Conservation (phyloP, 257 asterid species). For the Nicotiana attenuata region DNA sequence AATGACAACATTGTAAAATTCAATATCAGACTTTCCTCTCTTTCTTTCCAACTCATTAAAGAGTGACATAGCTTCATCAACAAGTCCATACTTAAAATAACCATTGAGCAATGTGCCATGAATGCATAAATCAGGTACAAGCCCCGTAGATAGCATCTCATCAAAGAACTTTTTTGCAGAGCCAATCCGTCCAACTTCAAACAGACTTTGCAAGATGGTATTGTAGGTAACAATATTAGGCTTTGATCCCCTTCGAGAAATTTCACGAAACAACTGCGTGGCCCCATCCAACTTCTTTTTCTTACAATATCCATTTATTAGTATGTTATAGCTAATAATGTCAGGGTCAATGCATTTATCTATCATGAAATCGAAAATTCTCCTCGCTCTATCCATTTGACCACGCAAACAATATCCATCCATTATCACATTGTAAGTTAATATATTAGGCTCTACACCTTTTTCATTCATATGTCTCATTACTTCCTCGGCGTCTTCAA, state of each 20-base stretch:
- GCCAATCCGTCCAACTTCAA: not conserved
- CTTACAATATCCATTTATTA: not conserved
- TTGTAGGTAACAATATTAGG: not conserved
- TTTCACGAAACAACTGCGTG: not conserved
- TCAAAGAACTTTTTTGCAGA: not conserved
- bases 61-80: not conserved
- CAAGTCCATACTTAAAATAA: no score
- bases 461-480: not conserved
- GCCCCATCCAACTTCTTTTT: not conserved
- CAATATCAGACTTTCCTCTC: not conserved
- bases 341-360: not conserved
- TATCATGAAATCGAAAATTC: not conserved
- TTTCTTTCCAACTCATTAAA: not conserved
- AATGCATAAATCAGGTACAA: no score
- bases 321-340: not conserved
- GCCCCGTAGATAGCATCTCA: no score
- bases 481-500: not conserved
- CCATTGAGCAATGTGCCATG: no score
- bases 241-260: not conserved
- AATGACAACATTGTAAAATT: not conserved
- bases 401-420: conserved; percentile 11
- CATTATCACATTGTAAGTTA: not conserved
- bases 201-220: not conserved
- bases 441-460: not conserved
- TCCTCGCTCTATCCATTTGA: not conserved